phyloP scores from a whole-genome alignment of 768 basidiomycete species.

The Tylopilus plumbeoviolaceoides region DNA sequence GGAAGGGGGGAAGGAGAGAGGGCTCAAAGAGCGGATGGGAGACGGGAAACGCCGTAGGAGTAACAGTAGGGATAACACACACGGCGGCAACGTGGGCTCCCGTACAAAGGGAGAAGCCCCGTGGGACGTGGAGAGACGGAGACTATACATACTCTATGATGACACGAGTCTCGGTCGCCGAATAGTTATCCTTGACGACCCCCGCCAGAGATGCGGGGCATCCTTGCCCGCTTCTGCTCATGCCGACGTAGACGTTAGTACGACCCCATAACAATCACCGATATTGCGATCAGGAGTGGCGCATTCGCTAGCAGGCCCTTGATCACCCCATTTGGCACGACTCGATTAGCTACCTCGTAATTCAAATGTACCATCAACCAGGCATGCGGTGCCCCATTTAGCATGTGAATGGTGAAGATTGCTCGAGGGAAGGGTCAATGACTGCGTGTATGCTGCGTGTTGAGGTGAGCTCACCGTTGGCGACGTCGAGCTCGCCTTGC shows the following conservation, averaged over 20 bases:
- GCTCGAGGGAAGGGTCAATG: neutral
- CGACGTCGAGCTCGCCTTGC: conserved; percentile 1
- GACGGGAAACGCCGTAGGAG: neutral
- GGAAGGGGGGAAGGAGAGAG: neutral
- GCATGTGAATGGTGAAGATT: conserved; percentile 15
- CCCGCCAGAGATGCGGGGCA: neutral
- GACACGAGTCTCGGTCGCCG: conserved; percentile 1
- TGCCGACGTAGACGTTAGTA: too few relatives aligned
- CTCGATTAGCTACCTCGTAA: neutral
- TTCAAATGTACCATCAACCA: conserved; percentile 15
- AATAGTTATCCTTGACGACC: neutral
- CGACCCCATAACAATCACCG: too few relatives aligned
- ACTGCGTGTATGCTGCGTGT: conserved; percentile 1
- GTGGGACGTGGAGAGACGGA: conserved; percentile 17
- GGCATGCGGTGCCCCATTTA: conserved; percentile 1
- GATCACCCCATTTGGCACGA: conserved; percentile 13
- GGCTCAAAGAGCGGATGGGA: neutral
- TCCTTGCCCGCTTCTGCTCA: neutral
- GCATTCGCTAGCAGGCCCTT: conserved; percentile 1
- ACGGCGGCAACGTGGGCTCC: conserved; percentile 23
- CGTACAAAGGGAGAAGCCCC: neutral
- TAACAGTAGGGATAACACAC: neutral
- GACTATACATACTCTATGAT: conserved; percentile 4
- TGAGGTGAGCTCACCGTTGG: neutral
- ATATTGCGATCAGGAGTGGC: conserved; percentile 1